Evolutionary conservation across 2,329 filamentous ascomycete species (phyloP).

Genomic region (Xylaria sp.): DNA sequence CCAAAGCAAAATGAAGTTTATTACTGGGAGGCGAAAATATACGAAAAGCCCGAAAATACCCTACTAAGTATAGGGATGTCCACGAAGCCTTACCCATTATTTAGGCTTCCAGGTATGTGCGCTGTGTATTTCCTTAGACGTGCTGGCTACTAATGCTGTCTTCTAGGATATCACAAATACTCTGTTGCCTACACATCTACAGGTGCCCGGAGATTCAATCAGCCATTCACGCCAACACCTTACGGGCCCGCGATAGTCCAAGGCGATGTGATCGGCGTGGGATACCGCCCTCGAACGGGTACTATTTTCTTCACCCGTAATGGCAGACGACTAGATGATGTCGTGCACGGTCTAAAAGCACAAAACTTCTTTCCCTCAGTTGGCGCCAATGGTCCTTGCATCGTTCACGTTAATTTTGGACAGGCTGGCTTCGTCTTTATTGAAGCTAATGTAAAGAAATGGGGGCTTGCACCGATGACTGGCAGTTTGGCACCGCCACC

Average conservation of each 20-base stretch:
- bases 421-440: constrained; percentile 99
- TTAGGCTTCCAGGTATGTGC: constrained; percentile 83
- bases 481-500: constrained; percentile 93
- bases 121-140: not conserved
- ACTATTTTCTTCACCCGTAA: constrained; percentile 98
- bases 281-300: constrained; percentile 91
- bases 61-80: constrained; percentile 90
- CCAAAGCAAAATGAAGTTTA: constrained; percentile 99
- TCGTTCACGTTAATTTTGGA: constrained; percentile 95
- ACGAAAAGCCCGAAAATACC: constrained; percentile 91
- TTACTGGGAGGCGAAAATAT: constrained; percentile 99
- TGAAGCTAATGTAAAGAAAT: constrained; percentile 99
- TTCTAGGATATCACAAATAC: constrained; percentile 85
- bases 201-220: constrained; percentile 87
- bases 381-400: constrained; percentile 92
- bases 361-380: constrained; percentile 98
- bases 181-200: constrained; percentile 91
- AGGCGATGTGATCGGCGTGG: constrained; percentile 94
- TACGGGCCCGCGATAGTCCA: constrained; percentile 89
- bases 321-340: constrained; percentile 95
- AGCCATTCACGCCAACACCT: constrained; percentile 79
- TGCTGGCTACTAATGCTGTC: constrained; percentile 17
- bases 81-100: constrained; percentile 96
- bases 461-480: constrained; percentile 95
- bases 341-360: constrained; percentile 87